phyloP scores from a whole-genome alignment of 2,329 filamentous ascomycete species.

The Talaromyces atroroseus region DNA sequence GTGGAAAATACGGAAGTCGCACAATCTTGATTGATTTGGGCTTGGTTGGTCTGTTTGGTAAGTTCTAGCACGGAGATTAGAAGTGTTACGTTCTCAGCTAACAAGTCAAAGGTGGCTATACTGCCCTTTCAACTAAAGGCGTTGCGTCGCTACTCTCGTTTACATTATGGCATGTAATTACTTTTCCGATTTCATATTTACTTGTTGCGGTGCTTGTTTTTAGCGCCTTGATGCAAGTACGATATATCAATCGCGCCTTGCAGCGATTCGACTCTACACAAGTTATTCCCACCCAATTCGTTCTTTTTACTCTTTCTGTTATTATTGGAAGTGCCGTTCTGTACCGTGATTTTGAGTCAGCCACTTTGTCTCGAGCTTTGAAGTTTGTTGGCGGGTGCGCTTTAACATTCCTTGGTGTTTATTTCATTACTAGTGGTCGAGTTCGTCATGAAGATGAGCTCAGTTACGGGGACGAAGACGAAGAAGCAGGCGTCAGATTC shows the following conservation, averaged over 20 bases:
- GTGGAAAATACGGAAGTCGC: conserved; percentile 73
- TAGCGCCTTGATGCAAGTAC: conserved; percentile 94
- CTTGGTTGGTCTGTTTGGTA: conserved; percentile 88
- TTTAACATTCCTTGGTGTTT: conserved; percentile 94
- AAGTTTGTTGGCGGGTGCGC: conserved; percentile 90
- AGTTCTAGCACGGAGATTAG: conserved; percentile 20
- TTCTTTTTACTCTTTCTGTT: conserved; percentile 91
- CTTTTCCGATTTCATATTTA: conserved; percentile 85
- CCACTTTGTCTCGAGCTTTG: conserved; percentile 63
- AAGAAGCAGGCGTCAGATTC: conserved; percentile 50
- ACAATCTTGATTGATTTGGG: conserved; percentile 90
- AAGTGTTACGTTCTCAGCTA: conserved; percentile 14
- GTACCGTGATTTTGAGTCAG: conserved; percentile 90
- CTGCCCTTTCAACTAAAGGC: conserved; percentile 92
- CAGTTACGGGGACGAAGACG: conserved; percentile 60
- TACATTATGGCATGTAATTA: conserved; percentile 79
- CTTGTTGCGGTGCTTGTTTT: conserved; percentile 72
- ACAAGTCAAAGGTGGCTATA: conserved; percentile 70
- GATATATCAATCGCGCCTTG: conserved; percentile 84
- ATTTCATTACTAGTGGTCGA: conserved; percentile 86
- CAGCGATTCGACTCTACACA: conserved; percentile 96
- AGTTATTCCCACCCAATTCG: conserved; percentile 96
- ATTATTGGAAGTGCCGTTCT: conserved; percentile 90
- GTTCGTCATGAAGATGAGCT: conserved; percentile 53
- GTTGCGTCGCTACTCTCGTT: conserved; percentile 92